These are phyloP conservation scores for Carallia pectinifolia DNA, from an alignment of 345 rosid species.

Conservation along the genomic window DNA sequence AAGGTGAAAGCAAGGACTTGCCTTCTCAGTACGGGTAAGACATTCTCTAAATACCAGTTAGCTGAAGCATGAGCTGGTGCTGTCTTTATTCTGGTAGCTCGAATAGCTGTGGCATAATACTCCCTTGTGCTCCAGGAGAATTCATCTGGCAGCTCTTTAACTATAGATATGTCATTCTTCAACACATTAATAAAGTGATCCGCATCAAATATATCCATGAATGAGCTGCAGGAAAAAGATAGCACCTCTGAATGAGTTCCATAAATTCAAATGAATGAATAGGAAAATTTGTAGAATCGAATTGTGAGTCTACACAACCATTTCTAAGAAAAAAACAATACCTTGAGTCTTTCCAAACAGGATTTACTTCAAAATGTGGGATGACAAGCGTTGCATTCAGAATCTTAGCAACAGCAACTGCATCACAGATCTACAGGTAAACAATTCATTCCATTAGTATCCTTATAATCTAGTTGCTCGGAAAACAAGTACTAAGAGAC, in stretches of 20 bases:
- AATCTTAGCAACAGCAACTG: constrained; percentile 35
- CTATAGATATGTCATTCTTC: constrained; percentile 55
- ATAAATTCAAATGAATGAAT: background rate
- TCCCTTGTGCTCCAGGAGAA: constrained; percentile 91
- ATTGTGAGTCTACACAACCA: background rate
- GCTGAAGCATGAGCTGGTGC: constrained; percentile 92
- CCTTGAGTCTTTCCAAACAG: constrained; percentile 36
- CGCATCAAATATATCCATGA: constrained; percentile 85
- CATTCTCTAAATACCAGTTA: constrained; percentile 86
- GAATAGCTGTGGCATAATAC: constrained; percentile 87
- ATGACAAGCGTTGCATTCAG: constrained; percentile 34
- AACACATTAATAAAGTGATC: constrained; percentile 74
- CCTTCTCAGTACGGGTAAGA: constrained; percentile 81
- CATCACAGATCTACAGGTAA: constrained; percentile 29
- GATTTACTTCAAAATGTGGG: constrained; percentile 34
- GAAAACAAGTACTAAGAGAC: background rate
- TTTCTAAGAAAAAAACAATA: constrained; percentile 2
- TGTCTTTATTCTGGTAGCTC: constrained; percentile 84
- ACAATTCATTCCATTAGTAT: background rate
- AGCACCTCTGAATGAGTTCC: constrained; percentile 6
- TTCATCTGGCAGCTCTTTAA: constrained; percentile 68
- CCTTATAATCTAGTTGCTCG: background rate
- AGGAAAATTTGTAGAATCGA: background rate
- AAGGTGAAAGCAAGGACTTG: constrained; percentile 14
- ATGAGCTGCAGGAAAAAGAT: constrained; percentile 56